Conservation (phyloP, 2,329 filamentous ascomycete genomes). For the Colletotrichum ledebouriae region DNA sequence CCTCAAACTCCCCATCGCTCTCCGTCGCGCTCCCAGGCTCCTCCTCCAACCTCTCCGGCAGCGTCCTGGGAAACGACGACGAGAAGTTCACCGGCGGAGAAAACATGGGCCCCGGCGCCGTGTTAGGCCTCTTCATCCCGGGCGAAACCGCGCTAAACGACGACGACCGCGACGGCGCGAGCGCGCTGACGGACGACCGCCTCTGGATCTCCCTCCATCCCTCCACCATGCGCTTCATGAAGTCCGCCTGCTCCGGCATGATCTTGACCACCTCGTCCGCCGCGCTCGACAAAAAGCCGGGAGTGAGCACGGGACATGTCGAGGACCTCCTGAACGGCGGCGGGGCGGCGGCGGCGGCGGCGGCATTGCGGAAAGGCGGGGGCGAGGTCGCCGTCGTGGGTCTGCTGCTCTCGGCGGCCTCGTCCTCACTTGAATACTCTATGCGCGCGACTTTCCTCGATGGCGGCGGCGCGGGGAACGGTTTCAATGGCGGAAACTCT, state of each 20-base stretch:
- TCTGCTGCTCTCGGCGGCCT: constrained; percentile 15
- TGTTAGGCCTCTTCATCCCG: constrained; percentile 26
- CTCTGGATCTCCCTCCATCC: constrained; percentile 38
- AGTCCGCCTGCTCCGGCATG: constrained; percentile 39
- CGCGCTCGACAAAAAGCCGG: constrained; percentile 33
- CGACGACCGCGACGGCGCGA: constrained; percentile 4
- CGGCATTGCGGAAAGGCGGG: not conserved
- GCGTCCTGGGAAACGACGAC: constrained; percentile 35
- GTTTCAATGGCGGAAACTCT: not conserved
- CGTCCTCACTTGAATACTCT: not conserved
- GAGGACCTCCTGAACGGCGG: constrained; percentile 31
- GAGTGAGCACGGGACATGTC: constrained; percentile 32
- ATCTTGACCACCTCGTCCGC: constrained; percentile 38
- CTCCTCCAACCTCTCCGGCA: constrained; percentile 20
- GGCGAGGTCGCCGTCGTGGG: constrained; percentile 27
- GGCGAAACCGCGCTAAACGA: constrained; percentile 6
- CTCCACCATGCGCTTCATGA: constrained; percentile 39
- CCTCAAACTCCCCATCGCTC: not conserved
- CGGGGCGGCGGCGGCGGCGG: not conserved
- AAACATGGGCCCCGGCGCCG: constrained; percentile 21
- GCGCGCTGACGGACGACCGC: constrained; percentile 20
- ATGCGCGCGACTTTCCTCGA: constrained; percentile 7
- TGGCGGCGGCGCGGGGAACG: not conserved
- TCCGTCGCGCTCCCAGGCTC: constrained; percentile 26
- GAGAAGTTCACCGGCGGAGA: constrained; percentile 29